These are phyloP conservation scores for Ascosphaera aggregata DNA, from an alignment of 2,329 filamentous ascomycete genomes.

Conservation along the genomic window DNA sequence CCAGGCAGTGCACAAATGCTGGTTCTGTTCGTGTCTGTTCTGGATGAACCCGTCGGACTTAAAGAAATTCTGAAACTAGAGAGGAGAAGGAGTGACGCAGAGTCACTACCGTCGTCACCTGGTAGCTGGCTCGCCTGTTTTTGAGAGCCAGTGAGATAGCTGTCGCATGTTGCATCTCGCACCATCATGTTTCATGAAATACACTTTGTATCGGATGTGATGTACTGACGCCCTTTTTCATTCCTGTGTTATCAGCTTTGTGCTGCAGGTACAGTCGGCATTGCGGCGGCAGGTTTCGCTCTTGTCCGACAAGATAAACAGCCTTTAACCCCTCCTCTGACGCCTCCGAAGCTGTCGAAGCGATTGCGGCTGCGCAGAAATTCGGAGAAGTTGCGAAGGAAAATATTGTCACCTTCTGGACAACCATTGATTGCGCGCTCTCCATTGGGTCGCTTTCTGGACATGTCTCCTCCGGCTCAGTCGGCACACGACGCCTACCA, in stretches of 20 bases:
- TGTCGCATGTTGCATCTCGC: background rate
- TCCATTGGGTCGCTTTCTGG: constrained; percentile 1
- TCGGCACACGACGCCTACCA: constrained; percentile 4
- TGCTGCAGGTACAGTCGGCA: constrained; percentile 38
- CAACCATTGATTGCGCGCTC: constrained; percentile 3
- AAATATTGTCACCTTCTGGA: constrained; percentile 5
- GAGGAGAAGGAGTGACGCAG: too few species aligned
- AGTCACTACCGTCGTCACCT: too few species aligned
- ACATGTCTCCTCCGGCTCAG: constrained; percentile 3
- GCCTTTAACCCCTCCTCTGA: background rate
- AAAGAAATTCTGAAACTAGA: background rate
- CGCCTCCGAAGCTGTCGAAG: background rate
- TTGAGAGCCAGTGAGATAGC: background rate
- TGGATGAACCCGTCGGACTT: too few species aligned
- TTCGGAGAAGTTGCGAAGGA: background rate
- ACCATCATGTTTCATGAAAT: background rate
- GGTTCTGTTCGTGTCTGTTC: too few species aligned
- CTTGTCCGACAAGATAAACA: constrained; percentile 27
- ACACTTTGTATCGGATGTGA: too few species aligned
- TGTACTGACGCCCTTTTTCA: background rate
- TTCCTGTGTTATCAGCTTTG: constrained; percentile 26
- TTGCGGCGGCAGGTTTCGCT: constrained; percentile 34
- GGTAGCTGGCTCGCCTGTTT: background rate
- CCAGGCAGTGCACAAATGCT: too few species aligned
- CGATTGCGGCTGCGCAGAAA: background rate